Evolutionary conservation across 164 flowering plant species (phyloP).

Genomic region (Sextonia rubra): DNA sequence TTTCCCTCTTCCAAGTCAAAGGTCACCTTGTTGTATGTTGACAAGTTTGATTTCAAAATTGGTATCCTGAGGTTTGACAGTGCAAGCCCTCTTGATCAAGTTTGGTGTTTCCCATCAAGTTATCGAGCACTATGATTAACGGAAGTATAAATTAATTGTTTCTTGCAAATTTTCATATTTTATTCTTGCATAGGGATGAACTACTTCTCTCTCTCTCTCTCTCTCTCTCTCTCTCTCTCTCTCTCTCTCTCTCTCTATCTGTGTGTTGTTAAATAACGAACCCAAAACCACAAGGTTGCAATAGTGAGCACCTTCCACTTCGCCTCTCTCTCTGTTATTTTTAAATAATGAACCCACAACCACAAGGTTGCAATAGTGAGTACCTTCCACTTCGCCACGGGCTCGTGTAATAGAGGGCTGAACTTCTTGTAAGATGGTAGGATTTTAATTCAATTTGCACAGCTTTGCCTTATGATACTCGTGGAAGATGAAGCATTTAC

Average conservation of each 20-base stretch:
- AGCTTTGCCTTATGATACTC: background rate
- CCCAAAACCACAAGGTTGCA: no score
- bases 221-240: no score
- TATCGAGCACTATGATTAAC: background rate
- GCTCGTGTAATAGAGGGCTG: background rate
- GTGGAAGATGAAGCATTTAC: background rate
- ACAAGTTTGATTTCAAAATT: background rate
- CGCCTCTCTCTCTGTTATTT: background rate
- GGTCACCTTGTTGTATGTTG: background rate
- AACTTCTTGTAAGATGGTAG: background rate
- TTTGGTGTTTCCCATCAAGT: background rate
- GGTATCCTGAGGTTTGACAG: background rate
- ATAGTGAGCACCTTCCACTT: background rate
- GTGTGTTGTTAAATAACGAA: no score
- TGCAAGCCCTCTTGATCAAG: background rate
- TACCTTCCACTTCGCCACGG: background rate
- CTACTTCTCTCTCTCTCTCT: no score
- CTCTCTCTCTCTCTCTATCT: no score
- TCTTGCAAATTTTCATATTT: background rate
- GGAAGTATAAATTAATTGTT: background rate
- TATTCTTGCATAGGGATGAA: background rate
- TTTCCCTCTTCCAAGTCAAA: background rate
- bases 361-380: no score
- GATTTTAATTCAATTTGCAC: background rate
- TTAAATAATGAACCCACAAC: no score